Evolutionary conservation across 1,284 basidiomycete genomes (phyloP), one percentile per base, ranked within the genome.

Genomic region (Inonotus obliquus): DNA sequence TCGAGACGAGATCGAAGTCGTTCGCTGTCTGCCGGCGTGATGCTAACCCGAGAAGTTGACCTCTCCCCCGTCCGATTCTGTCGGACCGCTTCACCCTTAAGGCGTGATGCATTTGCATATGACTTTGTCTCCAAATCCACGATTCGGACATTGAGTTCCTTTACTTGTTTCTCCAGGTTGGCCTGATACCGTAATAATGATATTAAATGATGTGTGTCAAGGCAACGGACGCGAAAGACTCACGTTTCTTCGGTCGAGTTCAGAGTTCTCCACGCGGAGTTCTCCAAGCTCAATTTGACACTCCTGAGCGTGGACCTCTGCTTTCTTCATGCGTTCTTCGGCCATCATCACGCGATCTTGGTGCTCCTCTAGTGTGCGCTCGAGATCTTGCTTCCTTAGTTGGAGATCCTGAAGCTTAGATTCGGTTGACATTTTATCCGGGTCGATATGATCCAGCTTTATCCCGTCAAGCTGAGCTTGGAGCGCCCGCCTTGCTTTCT

Each of bases 61-160:
- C 82, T 83, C 67, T 86, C 84, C 2, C 78, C 76, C 35, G 80
- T 78, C 23, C 78, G 80, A 56, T 77, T 74, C n/a, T 76, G 68
- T 21, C 81, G 77, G 1, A 76, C 76, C 49, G 74, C 79, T 29
- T 79, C 80, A 57, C 73, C 78, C 73, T 78, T 84, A 59, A 82
- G 77, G 56, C 86, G 80, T n/a, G 89, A 84, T 17, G 83, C 82
- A 63, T 72, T 83, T 7, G 84, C 73, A 66, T 90, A 86, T 0
- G 90, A 86, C 68, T 81, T 87, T 0, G 90, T 91, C 71, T 93
- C 92, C 11, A 93, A 77, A 68, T 93, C 91, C 7, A 91, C 86
- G 62, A 93, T 84, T 35, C 85, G 86, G 39, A 91, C 80, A 62
- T 92, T 91, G 37, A 92, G 75, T 54, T 92, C 89, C 70, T 92